These are phyloP conservation scores for Russula sp. DNA, from an alignment of 768 basidiomycete genomes.

Conservation along the genomic window DNA sequence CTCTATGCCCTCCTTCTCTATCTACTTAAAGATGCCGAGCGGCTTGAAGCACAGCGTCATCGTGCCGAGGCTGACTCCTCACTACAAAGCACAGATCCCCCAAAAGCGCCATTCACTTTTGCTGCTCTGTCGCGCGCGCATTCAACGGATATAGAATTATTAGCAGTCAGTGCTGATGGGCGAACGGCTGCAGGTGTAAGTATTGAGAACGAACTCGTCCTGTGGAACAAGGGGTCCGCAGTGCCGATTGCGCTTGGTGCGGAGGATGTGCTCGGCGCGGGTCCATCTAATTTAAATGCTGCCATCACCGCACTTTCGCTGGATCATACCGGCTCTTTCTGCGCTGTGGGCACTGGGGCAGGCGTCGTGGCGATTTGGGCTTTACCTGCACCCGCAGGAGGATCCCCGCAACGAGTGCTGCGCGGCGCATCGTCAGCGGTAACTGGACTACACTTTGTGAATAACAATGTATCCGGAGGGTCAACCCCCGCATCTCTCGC, in stretches of 20 bases:
- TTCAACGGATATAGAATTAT: conserved; percentile 73
- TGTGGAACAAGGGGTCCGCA: conserved; percentile 53
- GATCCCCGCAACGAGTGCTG: conserved; percentile 38
- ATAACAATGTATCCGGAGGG: conserved; percentile 18
- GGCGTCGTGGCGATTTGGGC: conserved; percentile 63
- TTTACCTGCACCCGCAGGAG: conserved; percentile 38
- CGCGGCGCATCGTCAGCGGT: conserved; percentile 44
- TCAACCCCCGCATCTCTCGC: conserved; percentile 24
- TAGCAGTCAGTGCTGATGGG: conserved; percentile 68
- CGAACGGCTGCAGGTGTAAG: conserved; percentile 63
- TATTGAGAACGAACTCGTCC: conserved; percentile 66
- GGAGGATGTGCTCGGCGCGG: conserved; percentile 43
- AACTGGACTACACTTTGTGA: conserved; percentile 44
- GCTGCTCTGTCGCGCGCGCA: conserved; percentile 76
- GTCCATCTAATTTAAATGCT: conserved; percentile 42
- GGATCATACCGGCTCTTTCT: conserved; percentile 51
- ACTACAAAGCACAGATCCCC: conserved; percentile 31
- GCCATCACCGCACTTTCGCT: conserved; percentile 58
- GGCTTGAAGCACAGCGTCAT: conserved; percentile 79
- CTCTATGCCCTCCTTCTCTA: conserved; percentile 79
- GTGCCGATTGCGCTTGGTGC: conserved; percentile 46
- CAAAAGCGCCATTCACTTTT: conserved; percentile 46
- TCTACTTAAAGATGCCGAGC: conserved; percentile 85
- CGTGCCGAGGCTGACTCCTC: conserved; percentile 42
- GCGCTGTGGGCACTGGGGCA: conserved; percentile 65